Conservation (phyloP, 2,329 filamentous ascomycete genomes). For the Claviceps sp. region DNA sequence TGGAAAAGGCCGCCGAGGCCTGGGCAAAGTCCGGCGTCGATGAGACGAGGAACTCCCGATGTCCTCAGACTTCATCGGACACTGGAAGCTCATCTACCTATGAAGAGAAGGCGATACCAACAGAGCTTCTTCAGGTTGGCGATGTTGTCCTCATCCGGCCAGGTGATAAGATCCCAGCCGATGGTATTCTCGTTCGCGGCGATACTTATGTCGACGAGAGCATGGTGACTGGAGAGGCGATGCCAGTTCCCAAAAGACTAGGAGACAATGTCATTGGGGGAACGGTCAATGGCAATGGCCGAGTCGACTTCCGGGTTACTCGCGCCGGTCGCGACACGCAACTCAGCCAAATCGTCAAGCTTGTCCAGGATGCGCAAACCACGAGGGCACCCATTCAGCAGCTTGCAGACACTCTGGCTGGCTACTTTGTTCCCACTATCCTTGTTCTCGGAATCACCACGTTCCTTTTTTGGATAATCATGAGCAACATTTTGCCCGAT, state of each 20-base stretch:
- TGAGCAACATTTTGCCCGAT: slow-evolving; percentile 71
- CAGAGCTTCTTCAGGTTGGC: slow-evolving; percentile 84
- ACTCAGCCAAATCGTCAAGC: slow-evolving; percentile 91
- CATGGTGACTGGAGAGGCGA: slow-evolving; percentile 96
- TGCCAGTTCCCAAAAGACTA: slow-evolving; percentile 82
- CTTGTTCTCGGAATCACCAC: slow-evolving; percentile 72
- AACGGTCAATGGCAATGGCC: slow-evolving; percentile 87
- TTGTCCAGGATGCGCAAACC: slow-evolving; percentile 96
- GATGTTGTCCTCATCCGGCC: slow-evolving; percentile 88
- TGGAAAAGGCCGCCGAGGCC: slow-evolving; percentile 73
- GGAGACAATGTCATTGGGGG: slow-evolving; percentile 75
- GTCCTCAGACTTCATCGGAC: slow-evolving; percentile 16
- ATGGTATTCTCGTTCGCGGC: slow-evolving; percentile 74
- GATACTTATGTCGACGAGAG: slow-evolving; percentile 94
- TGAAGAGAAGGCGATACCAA: slow-evolving; percentile 81
- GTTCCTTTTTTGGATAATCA: slow-evolving; percentile 85
- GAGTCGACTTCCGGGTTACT: slow-evolving; percentile 84
- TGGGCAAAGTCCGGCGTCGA: slow-evolving; percentile 37
- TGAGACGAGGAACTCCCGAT: slow-evolving; percentile 27
- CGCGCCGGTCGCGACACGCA: slow-evolving; percentile 90
- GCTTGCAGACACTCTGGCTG: slow-evolving; percentile 79
- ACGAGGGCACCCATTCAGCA: slow-evolving; percentile 88
- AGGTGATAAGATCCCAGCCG: slow-evolving; percentile 92
- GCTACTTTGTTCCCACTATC: slow-evolving; percentile 87
- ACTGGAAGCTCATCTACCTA: slow-evolving; percentile 42